Base-by-base conservation (phyloP, 805 yeast genomes). In the Myxozyma neotropica region DNA sequence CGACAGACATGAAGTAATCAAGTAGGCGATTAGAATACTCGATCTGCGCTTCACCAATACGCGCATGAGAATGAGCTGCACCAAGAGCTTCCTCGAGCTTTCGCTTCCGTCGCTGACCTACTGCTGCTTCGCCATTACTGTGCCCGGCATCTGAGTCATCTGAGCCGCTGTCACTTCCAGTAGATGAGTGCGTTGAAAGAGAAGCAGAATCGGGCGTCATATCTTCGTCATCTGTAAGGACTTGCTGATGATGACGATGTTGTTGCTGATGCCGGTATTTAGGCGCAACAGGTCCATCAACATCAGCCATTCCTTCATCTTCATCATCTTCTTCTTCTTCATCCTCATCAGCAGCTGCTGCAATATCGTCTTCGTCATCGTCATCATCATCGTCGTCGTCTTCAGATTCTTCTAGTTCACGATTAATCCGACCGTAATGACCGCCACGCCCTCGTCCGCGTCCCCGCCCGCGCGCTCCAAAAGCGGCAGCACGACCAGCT, bases 1-100 rank as follows among this genome's bases (percentile, higher is more conserved):
- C 86, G 1, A 85, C 79, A 7, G 81, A 75, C 73, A 83, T 77
- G 69, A 82, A 84, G 71, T 77, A 83, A 64, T 80, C 84, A 53
- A 81, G 73, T 48, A 83, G 73, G 58, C 78, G 75, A 52, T 78
- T 77, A 3, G 81, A 76, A 65, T 78, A 81, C 44, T 76, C 77
- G 40, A 77, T 73, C 52, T 71, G 75, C 0, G 76, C 67, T 31
- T 61, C 61, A n/a, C 60, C 59, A 13, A 66, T 52, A 7, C 59
- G 58, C 23, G 54, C 54, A 21, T 59, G 63, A 36, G 65, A 35
- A 33, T 58, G 52, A 19, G 61, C 51, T 5, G 51, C 50, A 7
- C 57, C 62, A 4, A 48, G 46, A 13, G 56, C 55, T 38, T 55
- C 56, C 24, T 49, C 56, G 17, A 57, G 43, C 15, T 53, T 48